Percentiles rank a stretch among this genome's conserved stretches.
Conservation (phyloP, 2,329 filamentous ascomycete species). For the Colletotrichum gigasporum region DNA sequence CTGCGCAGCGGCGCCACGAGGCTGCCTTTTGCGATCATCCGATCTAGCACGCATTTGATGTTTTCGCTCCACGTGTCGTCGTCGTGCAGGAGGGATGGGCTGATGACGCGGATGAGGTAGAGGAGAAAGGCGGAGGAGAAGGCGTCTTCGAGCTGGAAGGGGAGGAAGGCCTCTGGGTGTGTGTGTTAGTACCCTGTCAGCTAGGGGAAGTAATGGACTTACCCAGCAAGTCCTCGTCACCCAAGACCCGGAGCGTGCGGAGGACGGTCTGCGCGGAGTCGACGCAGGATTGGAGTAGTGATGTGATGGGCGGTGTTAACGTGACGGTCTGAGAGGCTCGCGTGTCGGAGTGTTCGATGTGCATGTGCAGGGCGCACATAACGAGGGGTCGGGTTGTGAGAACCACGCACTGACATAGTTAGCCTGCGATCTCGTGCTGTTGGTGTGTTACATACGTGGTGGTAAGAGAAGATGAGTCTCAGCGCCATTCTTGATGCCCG, state of each 20-base stretch:
- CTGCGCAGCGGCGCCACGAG: slow-evolving; percentile 47
- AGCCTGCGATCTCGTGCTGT: accelerated
- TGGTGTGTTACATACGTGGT: slow-evolving; percentile 25
- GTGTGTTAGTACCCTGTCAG: no score
- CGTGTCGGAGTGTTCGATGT: slow-evolving; percentile 29
- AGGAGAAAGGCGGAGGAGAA: slow-evolving; percentile 52
- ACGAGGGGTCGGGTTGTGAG: slow-evolving; percentile 30
- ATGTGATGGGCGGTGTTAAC: slow-evolving; percentile 24
- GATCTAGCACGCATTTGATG: slow-evolving; percentile 46
- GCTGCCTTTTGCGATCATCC: slow-evolving; percentile 47
- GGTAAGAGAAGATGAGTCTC: slow-evolving; percentile 35
- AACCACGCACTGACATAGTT: slow-evolving; percentile 22
- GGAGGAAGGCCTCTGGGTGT: slow-evolving; percentile 45
- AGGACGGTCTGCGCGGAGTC: slow-evolving; percentile 32
- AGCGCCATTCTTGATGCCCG: slow-evolving; percentile 31
- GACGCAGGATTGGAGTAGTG: slow-evolving; percentile 29
- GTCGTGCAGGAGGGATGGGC: slow-evolving; percentile 45
- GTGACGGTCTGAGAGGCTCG: slow-evolving; percentile 15
- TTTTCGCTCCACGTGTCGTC: slow-evolving; percentile 46
- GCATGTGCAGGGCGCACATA: slow-evolving; percentile 40
- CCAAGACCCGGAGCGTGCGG: slow-evolving; percentile 28
- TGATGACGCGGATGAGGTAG: slow-evolving; percentile 42
- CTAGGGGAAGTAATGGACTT: not conserved
- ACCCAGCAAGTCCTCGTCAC: slow-evolving; percentile 39
- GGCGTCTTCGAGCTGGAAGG: slow-evolving; percentile 52